Percentiles rank a stretch among this genome's conserved stretches.
Conservation (phyloP, 768 basidiomycete genomes). For the Amanita muscaria region DNA sequence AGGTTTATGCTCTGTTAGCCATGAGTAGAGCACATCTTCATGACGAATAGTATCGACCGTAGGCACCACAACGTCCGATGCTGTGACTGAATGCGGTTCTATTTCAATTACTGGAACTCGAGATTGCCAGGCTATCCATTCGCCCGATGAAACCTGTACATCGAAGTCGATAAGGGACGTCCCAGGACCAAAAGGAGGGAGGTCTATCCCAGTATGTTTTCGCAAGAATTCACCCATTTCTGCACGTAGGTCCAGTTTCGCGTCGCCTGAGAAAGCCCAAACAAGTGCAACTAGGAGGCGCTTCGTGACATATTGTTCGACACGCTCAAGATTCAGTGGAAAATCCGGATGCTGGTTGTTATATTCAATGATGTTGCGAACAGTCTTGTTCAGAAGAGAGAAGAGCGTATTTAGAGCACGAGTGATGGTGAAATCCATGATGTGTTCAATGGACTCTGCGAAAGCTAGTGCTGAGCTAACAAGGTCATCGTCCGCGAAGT, state of each 20-base stretch:
- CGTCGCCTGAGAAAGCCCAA: slow-evolving; percentile 97
- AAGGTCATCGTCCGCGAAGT: slow-evolving; percentile 76
- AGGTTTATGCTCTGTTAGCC: slow-evolving; percentile 98
- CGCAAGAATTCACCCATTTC: slow-evolving; percentile 85
- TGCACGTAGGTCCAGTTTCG: slow-evolving; percentile 82
- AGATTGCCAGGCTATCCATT: slow-evolving; percentile 89
- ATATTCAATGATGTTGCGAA: slow-evolving; percentile 89
- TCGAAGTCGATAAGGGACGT: slow-evolving; percentile 92
- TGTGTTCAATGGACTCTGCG: slow-evolving; percentile 85
- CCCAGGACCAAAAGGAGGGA: slow-evolving; percentile 67
- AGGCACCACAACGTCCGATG: slow-evolving; percentile 94
- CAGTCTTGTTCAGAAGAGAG: slow-evolving; percentile 94
- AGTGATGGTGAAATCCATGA: slow-evolving; percentile 95
- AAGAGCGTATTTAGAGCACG: slow-evolving; percentile 94
- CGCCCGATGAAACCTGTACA: slow-evolving; percentile 75
- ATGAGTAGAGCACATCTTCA: slow-evolving; percentile 97
- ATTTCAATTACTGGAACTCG: slow-evolving; percentile 94
- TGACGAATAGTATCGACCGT: slow-evolving; percentile 98
- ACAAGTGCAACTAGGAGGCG: slow-evolving; percentile 86
- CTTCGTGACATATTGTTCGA: slow-evolving; percentile 88
- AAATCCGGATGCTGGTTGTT: slow-evolving; percentile 94
- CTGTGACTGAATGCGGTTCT: slow-evolving; percentile 92
- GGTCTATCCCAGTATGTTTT: slow-evolving; percentile 80
- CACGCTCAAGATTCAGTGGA: slow-evolving; percentile 72
- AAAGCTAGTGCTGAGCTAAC: slow-evolving; percentile 71